Base-by-base conservation (phyloP, 495 filamentous ascomycete species). In the Podospora tetraspora region DNA sequence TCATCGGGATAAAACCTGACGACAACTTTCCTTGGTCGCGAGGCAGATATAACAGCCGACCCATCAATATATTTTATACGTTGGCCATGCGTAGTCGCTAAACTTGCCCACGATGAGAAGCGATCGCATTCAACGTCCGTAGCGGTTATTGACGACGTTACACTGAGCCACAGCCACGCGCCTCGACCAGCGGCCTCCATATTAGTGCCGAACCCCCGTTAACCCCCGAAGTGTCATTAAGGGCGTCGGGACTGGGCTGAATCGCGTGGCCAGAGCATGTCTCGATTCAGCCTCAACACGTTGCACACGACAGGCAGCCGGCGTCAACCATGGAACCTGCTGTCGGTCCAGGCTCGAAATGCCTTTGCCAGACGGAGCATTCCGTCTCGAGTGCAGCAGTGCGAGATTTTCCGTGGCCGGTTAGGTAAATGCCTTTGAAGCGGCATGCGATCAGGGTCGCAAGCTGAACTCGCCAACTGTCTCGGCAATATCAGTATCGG, bases 381-480 rank as follows among this genome's bases (percentile, higher is more conserved):
- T 43, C 37, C 37, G 37, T 43, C 13, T 43, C 16, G 13, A 43
- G 37, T 0, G 37, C 37, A 19, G 13, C 37, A 7, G 37, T 43
- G 37, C 16, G 37, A 43, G 16, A 19, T 43, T 43, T 34, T 7
- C 16, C 13, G 3, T 5, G 0, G 16, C 4, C 3, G 37, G 4
- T 43, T 6, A 43, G 34, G 34, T 37, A 37, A 37, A 37, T 37
- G 0, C 3, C 34, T 5, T 34, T 4, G 3, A 37, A 5, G 37
- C 37, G 13, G 37, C 16, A 43, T 7, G 16, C 13, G 13, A 43
- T 19, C 30, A 16, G 30, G 61, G 61, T 63, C 2, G 30, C 61
- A 21, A 63, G 61, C 61, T 63, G 61, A 63, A 12, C 61, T 63
- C 61, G 61, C 21, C 19, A 62, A 63, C 27, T 6, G 21, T 30